A percentile compares a stretch with the other conserved stretches of the same genome.
These are phyloP conservation scores for Hemileccinum impolitum DNA, from an alignment of 768 basidiomycete species.

Conservation along the genomic window DNA sequence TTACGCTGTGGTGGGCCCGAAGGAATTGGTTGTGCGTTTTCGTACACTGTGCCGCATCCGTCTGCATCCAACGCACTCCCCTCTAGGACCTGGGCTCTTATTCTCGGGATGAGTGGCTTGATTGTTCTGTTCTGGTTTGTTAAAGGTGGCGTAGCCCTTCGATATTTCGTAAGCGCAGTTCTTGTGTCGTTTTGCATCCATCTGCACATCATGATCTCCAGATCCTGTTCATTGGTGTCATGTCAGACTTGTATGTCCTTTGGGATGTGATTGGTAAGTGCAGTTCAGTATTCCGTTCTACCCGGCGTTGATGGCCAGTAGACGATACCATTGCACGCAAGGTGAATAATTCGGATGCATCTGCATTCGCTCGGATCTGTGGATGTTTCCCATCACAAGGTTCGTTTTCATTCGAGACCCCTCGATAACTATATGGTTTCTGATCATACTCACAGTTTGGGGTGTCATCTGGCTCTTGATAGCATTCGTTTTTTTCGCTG, in stretches of 20 bases:
- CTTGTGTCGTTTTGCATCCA: neutral
- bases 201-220: conserved; percentile 21
- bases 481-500: conserved; percentile 70
- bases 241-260: conserved; percentile 83
- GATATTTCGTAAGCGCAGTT: conserved; percentile 60
- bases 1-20: conserved; percentile 88
- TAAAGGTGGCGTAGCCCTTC: conserved; percentile 64
- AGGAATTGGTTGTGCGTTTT: conserved; percentile 63
- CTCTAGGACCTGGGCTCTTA: conserved; percentile 71
- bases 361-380: conserved; percentile 78
- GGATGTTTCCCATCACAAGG: conserved; percentile 85
- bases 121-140: conserved; percentile 86
- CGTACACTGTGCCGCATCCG: neutral
- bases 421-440: neutral
- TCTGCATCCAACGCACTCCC: neutral
- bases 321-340: conserved; percentile 85
- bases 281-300: neutral
- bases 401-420: conserved; percentile 25
- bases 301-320: conserved; percentile 21
- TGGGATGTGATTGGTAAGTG: conserved; percentile 82
- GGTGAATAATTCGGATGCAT: conserved; percentile 85
- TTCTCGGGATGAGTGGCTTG: conserved; percentile 74
- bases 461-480: conserved; percentile 84
- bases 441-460: conserved; percentile 54
- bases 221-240: conserved; percentile 81